A percentile compares a stretch with the other conserved stretches of the same genome.
Conservation (phyloP, 2,329 filamentous ascomycete species). For the Pseudogymnoascus sp. region DNA sequence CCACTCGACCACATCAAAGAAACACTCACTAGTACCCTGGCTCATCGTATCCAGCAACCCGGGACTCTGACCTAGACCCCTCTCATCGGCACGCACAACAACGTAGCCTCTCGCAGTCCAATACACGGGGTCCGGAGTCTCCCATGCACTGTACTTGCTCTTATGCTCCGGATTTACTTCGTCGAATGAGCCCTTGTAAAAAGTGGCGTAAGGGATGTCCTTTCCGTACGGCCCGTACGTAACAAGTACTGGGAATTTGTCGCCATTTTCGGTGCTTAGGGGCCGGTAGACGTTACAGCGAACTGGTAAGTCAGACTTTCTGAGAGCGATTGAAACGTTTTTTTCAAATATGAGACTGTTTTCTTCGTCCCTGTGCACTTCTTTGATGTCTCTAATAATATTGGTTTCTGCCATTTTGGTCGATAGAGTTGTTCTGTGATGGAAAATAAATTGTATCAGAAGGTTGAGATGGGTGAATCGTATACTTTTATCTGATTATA, state of each 20-base stretch:
- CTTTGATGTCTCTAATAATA: slow-evolving; percentile 14
- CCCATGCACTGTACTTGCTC: slow-evolving; percentile 32
- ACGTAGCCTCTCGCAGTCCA: slow-evolving; percentile 33
- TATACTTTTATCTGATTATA: not conserved
- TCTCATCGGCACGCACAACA: slow-evolving; percentile 38
- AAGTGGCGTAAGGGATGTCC: slow-evolving; percentile 56
- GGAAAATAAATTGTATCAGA: not conserved
- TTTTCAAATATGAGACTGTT: not conserved
- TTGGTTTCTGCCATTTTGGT: slow-evolving; percentile 7
- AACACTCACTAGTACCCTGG: slow-evolving; percentile 39
- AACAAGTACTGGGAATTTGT: slow-evolving; percentile 36
- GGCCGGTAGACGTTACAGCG: not conserved
- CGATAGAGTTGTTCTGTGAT: not conserved
- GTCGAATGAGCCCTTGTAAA: slow-evolving; percentile 40
- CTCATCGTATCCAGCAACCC: slow-evolving; percentile 45
- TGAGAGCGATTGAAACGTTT: not conserved
- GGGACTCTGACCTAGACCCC: slow-evolving; percentile 19
- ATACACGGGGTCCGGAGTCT: slow-evolving; percentile 32
- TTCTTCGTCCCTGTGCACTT: slow-evolving; percentile 13
- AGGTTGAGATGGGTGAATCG: not conserved
- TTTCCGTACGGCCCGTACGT: slow-evolving; percentile 71
- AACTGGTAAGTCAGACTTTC: not conserved
- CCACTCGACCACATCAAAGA: slow-evolving; percentile 42
- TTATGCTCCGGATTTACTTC: slow-evolving; percentile 33
- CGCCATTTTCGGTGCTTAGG: not conserved